phyloP scores from a whole-genome alignment of 345 rosid genomes.

The Arabis alpina region DNA sequence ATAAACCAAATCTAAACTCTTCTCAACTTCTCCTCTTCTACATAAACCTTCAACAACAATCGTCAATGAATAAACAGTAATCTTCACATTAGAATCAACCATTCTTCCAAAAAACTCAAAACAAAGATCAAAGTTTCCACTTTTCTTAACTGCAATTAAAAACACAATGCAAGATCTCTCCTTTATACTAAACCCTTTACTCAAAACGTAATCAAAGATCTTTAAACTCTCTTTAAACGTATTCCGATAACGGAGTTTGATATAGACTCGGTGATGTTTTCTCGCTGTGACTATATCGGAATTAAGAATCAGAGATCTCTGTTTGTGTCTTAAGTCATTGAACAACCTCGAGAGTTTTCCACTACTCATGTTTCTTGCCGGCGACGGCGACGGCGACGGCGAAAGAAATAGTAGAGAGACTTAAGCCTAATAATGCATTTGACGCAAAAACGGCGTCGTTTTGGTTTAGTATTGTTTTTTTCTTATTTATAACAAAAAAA shows the following conservation, averaged over 20 bases:
- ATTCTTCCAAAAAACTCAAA: constrained; percentile 51
- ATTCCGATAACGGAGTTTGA: constrained; percentile 44
- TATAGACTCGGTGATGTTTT: background rate
- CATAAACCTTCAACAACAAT: constrained; percentile 62
- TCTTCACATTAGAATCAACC: constrained; percentile 49
- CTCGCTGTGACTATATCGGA: constrained; percentile 16
- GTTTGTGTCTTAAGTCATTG: constrained; percentile 4
- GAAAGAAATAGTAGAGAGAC: background rate
- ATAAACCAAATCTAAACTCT: constrained; percentile 52
- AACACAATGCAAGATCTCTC: constrained; percentile 68
- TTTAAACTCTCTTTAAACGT: constrained; percentile 53
- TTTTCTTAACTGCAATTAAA: constrained; percentile 61
- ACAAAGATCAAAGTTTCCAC: constrained; percentile 49
- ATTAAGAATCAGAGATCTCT: background rate
- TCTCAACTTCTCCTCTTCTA: constrained; percentile 51
- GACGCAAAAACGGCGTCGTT: background rate
- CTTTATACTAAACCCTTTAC: constrained; percentile 51
- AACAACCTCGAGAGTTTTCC: constrained; percentile 8
- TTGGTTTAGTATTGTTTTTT: background rate
- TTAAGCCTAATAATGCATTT: background rate
- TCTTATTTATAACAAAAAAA: background rate
- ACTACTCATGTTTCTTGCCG: background rate
- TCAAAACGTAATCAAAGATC: constrained; percentile 60
- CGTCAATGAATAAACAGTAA: constrained; percentile 59
- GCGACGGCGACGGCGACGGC: constrained; percentile 11